A percentile compares a stretch with the other conserved stretches of the same genome.
phyloP scores from a whole-genome alignment of 768 basidiomycete genomes.

The Crepidotus variabilis region DNA sequence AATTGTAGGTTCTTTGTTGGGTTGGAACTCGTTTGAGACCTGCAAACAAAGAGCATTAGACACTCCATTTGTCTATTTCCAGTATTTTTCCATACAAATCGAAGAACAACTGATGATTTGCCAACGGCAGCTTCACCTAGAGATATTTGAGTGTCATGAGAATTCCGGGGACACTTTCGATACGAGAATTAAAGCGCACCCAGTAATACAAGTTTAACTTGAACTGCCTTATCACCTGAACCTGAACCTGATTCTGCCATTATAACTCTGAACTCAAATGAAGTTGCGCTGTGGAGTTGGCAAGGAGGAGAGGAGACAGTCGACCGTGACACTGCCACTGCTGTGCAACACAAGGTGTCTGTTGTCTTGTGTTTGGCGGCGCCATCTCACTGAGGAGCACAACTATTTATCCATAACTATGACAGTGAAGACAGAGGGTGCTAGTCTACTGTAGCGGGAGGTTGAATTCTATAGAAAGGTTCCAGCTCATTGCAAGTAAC shows the following conservation, averaged over 20 bases:
- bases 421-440: neutral
- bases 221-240: conserved; percentile 84
- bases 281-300: conserved; percentile 12
- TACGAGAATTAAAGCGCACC: conserved; percentile 42
- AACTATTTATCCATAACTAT: too few relatives aligned
- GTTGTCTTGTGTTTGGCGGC: conserved; percentile 18
- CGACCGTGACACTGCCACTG: neutral
- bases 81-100: conserved; percentile 67
- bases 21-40: conserved; percentile 97
- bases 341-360: conserved; percentile 20
- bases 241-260: conserved; percentile 79
- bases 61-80: neutral
- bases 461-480: conserved; percentile 27
- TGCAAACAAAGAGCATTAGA: conserved; percentile 24
- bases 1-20: conserved; percentile 98
- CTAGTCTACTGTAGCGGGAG: conserved; percentile 1
- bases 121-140: conserved; percentile 97
- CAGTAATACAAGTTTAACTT: conserved; percentile 95
- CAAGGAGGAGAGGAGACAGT: neutral
- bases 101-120: conserved; percentile 96
- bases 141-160: conserved; percentile 11
- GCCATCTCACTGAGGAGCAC: too few relatives aligned
- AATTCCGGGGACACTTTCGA: neutral
- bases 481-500: conserved; percentile 39
- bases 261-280: conserved; percentile 15